Evolutionary conservation across 352 stramenopile genomes (phyloP).

Genomic region (Plasmopara viticola): DNA sequence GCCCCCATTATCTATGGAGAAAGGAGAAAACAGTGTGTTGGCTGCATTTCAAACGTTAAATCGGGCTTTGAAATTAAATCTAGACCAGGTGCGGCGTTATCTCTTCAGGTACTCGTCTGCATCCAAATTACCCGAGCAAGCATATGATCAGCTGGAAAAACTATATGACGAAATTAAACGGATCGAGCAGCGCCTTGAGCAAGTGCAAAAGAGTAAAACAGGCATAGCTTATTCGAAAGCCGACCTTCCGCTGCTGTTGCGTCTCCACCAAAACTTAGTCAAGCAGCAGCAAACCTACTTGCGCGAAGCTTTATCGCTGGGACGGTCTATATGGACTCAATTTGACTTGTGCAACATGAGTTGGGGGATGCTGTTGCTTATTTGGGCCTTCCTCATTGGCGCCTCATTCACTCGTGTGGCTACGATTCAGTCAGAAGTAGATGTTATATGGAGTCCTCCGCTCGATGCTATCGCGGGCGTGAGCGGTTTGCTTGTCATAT

Average conservation of each 20-base stretch:
- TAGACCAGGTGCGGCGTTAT: slow-evolving; percentile 79
- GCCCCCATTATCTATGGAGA: slow-evolving; percentile 3
- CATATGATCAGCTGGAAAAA: slow-evolving; percentile 50
- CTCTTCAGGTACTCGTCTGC: slow-evolving; percentile 58
- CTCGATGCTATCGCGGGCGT: slow-evolving; percentile 6
- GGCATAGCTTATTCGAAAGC: slow-evolving; percentile 7
- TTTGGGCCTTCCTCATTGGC: slow-evolving; percentile 31
- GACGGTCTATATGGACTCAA: slow-evolving; percentile 81
- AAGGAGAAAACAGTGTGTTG: slow-evolving; percentile 11
- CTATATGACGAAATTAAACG: slow-evolving; percentile 35
- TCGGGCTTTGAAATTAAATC: slow-evolving; percentile 71
- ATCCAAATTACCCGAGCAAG: slow-evolving; percentile 55
- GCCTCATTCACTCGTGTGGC: slow-evolving; percentile 5
- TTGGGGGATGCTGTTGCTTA: slow-evolving; percentile 52
- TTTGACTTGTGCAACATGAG: slow-evolving; percentile 79
- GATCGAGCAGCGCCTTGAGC: slow-evolving; percentile 25
- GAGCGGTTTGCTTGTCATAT: slow-evolving; percentile 15
- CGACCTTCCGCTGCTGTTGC: slow-evolving; percentile 28
- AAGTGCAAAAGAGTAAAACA: slow-evolving; percentile 8
- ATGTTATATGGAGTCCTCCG: slow-evolving; percentile 6
- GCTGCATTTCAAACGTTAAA: slow-evolving; percentile 45
- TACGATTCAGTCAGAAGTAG: background rate
- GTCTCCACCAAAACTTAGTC: slow-evolving; percentile 31
- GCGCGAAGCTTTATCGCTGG: slow-evolving; percentile 50
- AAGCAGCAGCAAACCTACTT: slow-evolving; percentile 52